Evolutionary conservation across 169 alveolate genomes (phyloP).

Genomic region (Toxoplasma gondii): DNA sequence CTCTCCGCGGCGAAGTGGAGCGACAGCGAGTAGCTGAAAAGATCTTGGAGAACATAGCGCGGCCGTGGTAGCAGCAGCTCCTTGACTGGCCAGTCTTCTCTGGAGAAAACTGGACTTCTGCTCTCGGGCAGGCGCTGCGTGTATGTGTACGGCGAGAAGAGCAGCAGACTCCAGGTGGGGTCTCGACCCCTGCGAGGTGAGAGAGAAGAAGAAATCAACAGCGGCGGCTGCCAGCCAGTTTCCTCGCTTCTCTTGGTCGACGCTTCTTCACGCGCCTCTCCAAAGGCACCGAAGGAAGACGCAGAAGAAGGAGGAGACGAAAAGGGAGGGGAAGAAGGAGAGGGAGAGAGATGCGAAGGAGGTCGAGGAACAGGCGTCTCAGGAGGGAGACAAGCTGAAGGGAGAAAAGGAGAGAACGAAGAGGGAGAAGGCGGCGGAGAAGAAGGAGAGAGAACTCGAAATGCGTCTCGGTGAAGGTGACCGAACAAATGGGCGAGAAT

Average conservation of each 20-base stretch:
- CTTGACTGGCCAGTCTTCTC: neutral
- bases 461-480: neutral
- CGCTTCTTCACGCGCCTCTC: neutral
- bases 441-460: neutral
- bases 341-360: no score
- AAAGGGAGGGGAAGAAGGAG: neutral
- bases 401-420: neutral
- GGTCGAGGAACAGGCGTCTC: neutral
- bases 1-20: no score
- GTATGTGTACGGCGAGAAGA: constrained; percentile 9
- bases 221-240: neutral
- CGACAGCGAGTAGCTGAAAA: neutral
- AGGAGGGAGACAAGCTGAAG: neutral
- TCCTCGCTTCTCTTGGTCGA: neutral
- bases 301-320: neutral
- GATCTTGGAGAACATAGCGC: neutral
- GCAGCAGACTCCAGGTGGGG: neutral
- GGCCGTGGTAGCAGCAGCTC: neutral
- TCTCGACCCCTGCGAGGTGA: neutral
- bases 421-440: neutral
- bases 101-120: neutral
- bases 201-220: neutral
- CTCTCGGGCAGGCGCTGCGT: neutral
- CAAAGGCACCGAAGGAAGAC: neutral
- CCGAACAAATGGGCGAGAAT: neutral